Evolutionary conservation across 2,329 filamentous ascomycete species (phyloP).

Genomic region (Malbranchea zuffiana): DNA sequence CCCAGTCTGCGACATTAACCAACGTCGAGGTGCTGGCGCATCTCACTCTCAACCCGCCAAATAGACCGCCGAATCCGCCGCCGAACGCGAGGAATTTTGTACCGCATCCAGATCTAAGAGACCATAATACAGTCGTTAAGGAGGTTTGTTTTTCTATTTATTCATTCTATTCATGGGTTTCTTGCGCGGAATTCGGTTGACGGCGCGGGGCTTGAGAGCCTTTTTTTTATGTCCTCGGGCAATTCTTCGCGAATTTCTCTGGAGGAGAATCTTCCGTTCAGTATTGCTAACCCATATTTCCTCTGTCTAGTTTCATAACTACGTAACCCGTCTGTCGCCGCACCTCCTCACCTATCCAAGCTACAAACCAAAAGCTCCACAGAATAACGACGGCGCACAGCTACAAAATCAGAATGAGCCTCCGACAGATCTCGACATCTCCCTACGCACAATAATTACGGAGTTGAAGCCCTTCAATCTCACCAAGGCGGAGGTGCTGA

Average conservation of each 20-base stretch:
- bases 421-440: conserved; percentile 28
- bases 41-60: conserved; percentile 32
- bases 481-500: conserved; percentile 38
- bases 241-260: too few relatives aligned
- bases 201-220: too few relatives aligned
- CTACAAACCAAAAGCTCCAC: conserved; percentile 13
- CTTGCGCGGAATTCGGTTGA: too few relatives aligned
- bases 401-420: conserved; percentile 12
- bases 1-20: conserved; percentile 35
- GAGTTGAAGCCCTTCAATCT: conserved; percentile 31
- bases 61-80: conserved; percentile 30
- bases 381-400: conserved; percentile 12
- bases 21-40: conserved; percentile 37
- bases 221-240: too few relatives aligned
- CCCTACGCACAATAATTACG: conserved; percentile 28
- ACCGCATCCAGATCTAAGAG: conserved; percentile 34
- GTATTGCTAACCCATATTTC: neutral
- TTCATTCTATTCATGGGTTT: too few relatives aligned
- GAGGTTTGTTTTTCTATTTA: conserved; percentile 29
- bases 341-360: conserved; percentile 31
- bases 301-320: conserved; percentile 31
- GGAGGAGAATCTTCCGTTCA: too few relatives aligned
- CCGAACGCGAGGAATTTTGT: conserved; percentile 29
- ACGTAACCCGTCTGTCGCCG: conserved; percentile 30
- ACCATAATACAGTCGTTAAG: conserved; percentile 37